A percentile compares a stretch with the other conserved stretches of the same genome.
These are phyloP conservation scores for Phytopythium oedochilum DNA, from an alignment of 352 stramenopile genomes.

Conservation along the genomic window DNA sequence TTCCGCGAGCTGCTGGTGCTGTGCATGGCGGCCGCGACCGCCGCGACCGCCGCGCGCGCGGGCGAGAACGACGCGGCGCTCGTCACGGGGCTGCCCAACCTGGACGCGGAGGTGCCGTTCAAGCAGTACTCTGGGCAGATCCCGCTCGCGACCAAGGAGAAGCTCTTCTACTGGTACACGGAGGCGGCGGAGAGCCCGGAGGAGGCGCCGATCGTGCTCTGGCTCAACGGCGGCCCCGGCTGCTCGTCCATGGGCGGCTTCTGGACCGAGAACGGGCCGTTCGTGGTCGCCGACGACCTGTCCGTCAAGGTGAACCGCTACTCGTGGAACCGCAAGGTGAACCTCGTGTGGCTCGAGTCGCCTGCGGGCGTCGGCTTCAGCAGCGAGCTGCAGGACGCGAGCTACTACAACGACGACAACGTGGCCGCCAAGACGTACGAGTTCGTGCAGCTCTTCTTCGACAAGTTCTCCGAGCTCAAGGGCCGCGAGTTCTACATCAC, in stretches of 20 bases:
- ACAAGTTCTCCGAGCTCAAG: slow-evolving; percentile 65
- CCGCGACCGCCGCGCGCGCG: slow-evolving; percentile 4
- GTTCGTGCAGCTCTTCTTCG: slow-evolving; percentile 68
- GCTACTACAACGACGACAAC: slow-evolving; percentile 82
- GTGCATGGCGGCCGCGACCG: slow-evolving; percentile 8
- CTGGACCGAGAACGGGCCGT: slow-evolving; percentile 71
- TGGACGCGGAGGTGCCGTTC: slow-evolving; percentile 38
- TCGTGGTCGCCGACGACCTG: slow-evolving; percentile 52
- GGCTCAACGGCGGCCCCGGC: slow-evolving; percentile 76
- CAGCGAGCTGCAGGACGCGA: slow-evolving; percentile 39
- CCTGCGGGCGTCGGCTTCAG: slow-evolving; percentile 73
- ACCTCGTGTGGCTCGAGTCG: slow-evolving; percentile 77
- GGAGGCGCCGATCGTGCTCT: slow-evolving; percentile 72
- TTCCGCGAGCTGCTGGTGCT: slow-evolving; percentile 34
- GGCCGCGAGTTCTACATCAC: slow-evolving; percentile 80
- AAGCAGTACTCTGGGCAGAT: slow-evolving; percentile 70
- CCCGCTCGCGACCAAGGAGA: slow-evolving; percentile 41
- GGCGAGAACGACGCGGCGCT: slow-evolving; percentile 41
- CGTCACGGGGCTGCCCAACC: slow-evolving; percentile 44
- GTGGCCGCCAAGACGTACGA: slow-evolving; percentile 76
- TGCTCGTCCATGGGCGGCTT: slow-evolving; percentile 68
- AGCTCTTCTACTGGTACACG: slow-evolving; percentile 83
- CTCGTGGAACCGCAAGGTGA: slow-evolving; percentile 75
- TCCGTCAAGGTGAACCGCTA: slow-evolving; percentile 61
- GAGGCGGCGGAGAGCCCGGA: slow-evolving; percentile 52